These are phyloP conservation scores for Hanseniaspora meyeri DNA, from an alignment of 805 yeast genomes.

Conservation along the genomic window DNA sequence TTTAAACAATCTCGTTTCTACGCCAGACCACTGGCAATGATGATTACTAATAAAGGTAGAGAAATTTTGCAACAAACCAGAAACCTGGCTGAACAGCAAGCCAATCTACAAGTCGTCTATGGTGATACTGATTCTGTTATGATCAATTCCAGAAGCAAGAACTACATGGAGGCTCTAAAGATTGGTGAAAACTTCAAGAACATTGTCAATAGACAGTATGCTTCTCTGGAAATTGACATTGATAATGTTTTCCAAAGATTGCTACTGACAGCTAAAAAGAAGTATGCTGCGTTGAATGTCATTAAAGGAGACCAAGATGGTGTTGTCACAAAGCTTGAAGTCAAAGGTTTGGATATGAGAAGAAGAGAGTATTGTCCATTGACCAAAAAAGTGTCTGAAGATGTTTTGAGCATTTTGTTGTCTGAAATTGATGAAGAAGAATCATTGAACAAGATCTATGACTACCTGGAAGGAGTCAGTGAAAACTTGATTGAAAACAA, in stretches of 20 bases:
- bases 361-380: slow-evolving; percentile 93
- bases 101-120: slow-evolving; percentile 75
- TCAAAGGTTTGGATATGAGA: slow-evolving; percentile 91
- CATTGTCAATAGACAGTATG: slow-evolving; percentile 79
- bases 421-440: slow-evolving; percentile 66
- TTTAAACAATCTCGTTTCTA: slow-evolving; percentile 83
- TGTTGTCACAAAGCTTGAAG: slow-evolving; percentile 48
- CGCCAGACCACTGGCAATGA: slow-evolving; percentile 90
- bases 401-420: slow-evolving; percentile 57
- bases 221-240: slow-evolving; percentile 79
- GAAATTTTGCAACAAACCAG: slow-evolving; percentile 88
- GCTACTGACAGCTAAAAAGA: slow-evolving; percentile 86
- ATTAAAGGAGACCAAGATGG: slow-evolving; percentile 44
- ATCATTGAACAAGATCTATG: slow-evolving; percentile 59
- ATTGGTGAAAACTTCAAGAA: slow-evolving; percentile 78
- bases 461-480: slow-evolving; percentile 51
- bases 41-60: slow-evolving; percentile 89
- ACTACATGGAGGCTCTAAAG: slow-evolving; percentile 57
- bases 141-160: slow-evolving; percentile 79
- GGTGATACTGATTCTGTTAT: slow-evolving; percentile 99
- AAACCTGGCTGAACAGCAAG: slow-evolving; percentile 68
- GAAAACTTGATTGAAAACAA: slow-evolving; percentile 46
- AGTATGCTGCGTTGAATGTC: slow-evolving; percentile 81
- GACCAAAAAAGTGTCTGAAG: slow-evolving; percentile 76
- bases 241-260: slow-evolving; percentile 84